Base-by-base conservation (phyloP, 805 yeast genomes). In the Alloascoidea africana region DNA sequence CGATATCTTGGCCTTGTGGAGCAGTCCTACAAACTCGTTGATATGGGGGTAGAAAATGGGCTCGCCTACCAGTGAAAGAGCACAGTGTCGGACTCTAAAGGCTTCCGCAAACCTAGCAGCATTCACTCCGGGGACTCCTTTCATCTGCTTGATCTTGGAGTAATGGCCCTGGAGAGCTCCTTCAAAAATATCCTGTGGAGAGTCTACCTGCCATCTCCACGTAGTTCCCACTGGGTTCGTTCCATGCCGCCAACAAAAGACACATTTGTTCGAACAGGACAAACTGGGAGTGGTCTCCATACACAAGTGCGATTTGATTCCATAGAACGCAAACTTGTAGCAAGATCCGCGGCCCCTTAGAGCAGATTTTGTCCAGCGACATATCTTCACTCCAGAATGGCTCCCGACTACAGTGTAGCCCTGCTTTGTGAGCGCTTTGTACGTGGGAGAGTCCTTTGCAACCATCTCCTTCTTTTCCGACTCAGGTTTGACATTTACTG, bases 181-280 rank as follows among this genome's bases (percentile, higher is more conserved):
- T 35, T 81, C 73, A 39, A 86, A 53, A 37, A 86, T 83, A 42
- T 65, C 76, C 46, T 83, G 87, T 0, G 96, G 96, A 15, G 79
- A 76, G 55, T 86, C 96, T 11, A 85, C 82, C 50, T 85, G 89
- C 96, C 96, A 86, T 50, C 96, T 65, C 96, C 96, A 86, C 42
- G 79, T 78, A 18, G 94, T 86, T 14, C 95, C 95, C 2, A 87
- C 96, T 0, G 96, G 96, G 51, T 86, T 87, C 2, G 96, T 86
- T 36, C 96, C 96, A 56, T 86, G 96, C 54, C 96, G 71, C 96
- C 96, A 86, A 60, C 96, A 86, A 52, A 86, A 86, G 3, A 87
- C 96, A 67, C 96, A 86, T 55, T 86, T 86, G 53, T 86, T 86
- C 3, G 96, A 84, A 56, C 96, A 86, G 4, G 95, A 89, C 41